Evolutionary conservation across 805 yeast genomes (phyloP), one percentile per base, ranked within the genome.

Genomic region (Zygoascus ofunaensis): DNA sequence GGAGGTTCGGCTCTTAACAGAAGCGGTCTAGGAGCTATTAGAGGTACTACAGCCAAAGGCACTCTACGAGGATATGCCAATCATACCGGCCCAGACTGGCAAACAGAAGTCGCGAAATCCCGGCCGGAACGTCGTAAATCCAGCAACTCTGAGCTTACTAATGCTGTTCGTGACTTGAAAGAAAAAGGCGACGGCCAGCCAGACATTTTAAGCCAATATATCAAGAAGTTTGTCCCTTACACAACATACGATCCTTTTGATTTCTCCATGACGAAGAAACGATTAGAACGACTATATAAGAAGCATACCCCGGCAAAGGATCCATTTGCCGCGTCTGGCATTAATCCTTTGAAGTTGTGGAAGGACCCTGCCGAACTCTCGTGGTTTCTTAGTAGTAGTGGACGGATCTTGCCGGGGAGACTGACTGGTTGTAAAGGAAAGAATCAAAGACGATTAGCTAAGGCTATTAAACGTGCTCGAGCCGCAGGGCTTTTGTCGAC

Each of bases 161-260:
- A 26, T 26, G 30, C 30, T 26, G 30, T 26, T 26, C 30, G 30
- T 26, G 30, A 26, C 12, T 12, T 26, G 7, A 26, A 26, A 26
- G 30, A 26, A 26, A 26, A 26, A 26, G 30, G 30, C 12, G 30
- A 26, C 12, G 12, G 12, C 12, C 30, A 26, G 30, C 30, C 30
- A 8, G 30, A 26, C 12, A 26, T 26, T 26, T 12, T 26, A 8
- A 26, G 30, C 12, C 7, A 26, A 7, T 26, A 26, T 12, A 26
- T 71, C 30, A 72, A 67, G 55, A 70, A 62, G 45, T 78, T 81
- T 58, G 65, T 60, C 14, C 64, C 64, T 3, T 77, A 76, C 39
- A 64, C 73, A 3, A 73, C 77, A 0, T 87, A 87, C 58, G 90
- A 83, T 54, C 92, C 95, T 42, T 81, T 80, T 63, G 94, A 85